Base-by-base conservation (phyloP, 2,329 filamentous ascomycete species). In the Cryphonectria naterciae region DNA sequence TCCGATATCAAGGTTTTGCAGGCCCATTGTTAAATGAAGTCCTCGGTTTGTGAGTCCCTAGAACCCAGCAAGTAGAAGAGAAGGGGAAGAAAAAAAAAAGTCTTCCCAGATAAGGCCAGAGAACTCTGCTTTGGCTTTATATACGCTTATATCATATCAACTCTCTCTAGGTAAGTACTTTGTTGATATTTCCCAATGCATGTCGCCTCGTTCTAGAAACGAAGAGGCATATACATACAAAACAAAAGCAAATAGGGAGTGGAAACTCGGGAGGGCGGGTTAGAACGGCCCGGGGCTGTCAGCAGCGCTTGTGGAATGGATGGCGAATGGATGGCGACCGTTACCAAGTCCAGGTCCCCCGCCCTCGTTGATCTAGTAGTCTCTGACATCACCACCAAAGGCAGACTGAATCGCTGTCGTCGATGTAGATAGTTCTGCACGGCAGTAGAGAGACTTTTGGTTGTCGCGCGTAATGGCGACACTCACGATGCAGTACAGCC, bases 331-430 rank as follows among this genome's bases (percentile, higher is more conserved):
- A n/a, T n/a, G n/a, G n/a, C 54, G 2, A 2, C 54, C 4, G 25
- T 15, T 58, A 58, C 54, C 19, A 58, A 58, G 54, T 35, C 54
- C 25, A 35, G 25, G 28, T 13, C 19, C 17, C 22, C 2, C 32
- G 1, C 32, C 32, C 3, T 32, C 32, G 25, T 41, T 25, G 22
- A n/a, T 62, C 60, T 37, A 17, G 22, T 39, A 65, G 61, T 62
- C 52, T 58, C 41, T 62, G 69, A 66, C 69, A 71, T 71, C 69
- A 71, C 54, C 54, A 32, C n/a, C n/a, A 58, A 58, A 58, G 25
- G 25, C 52, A 25, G 4, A 11, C 25, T 15, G 52, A n/a, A 49
- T 25, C 52, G 52, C 19, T 28, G 54, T 58, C 28, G 25, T 25
- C 49, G 8, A 39, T 13, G n/a, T 32, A 28, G 25, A 32, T 17